phyloP scores from a whole-genome alignment of 108 stramenopile genomes.

The Nitzschia putrida region DNA sequence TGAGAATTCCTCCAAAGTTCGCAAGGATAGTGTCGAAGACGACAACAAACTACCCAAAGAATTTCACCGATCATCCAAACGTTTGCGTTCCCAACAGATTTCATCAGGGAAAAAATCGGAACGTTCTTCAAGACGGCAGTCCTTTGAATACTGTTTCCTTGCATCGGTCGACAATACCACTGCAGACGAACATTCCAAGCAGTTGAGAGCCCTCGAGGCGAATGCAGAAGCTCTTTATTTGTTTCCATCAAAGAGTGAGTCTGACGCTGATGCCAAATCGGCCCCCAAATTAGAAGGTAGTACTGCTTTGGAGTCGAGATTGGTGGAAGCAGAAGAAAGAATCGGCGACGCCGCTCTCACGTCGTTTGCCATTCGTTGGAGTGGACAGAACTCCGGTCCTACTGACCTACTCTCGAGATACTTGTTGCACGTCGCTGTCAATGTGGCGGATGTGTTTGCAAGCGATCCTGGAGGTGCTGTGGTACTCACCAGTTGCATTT shows the following conservation, averaged over 20 bases:
- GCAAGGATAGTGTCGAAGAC: not conserved
- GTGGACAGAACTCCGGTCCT: slow-evolving; percentile 60
- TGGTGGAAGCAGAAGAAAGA: slow-evolving; percentile 27
- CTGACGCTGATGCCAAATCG: not conserved
- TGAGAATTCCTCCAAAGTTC: not conserved
- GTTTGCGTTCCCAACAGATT: slow-evolving; percentile 67
- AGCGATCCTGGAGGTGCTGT: slow-evolving; percentile 46
- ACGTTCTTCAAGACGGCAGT: slow-evolving; percentile 39
- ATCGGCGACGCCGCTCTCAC: slow-evolving; percentile 41
- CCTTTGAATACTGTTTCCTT: slow-evolving; percentile 59
- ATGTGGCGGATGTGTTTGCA: slow-evolving; percentile 57
- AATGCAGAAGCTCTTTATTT: not conserved
- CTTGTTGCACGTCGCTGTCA: slow-evolving; percentile 60
- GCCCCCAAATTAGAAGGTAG: not conserved
- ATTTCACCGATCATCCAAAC: slow-evolving; percentile 57
- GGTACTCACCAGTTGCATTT: slow-evolving; percentile 47
- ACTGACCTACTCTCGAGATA: slow-evolving; percentile 54
- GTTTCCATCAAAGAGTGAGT: not conserved
- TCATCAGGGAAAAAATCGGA: slow-evolving; percentile 61
- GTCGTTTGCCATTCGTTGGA: slow-evolving; percentile 52
- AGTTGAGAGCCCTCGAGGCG: not conserved
- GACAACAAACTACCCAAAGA: slow-evolving; percentile 15
- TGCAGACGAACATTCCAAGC: slow-evolving; percentile 36
- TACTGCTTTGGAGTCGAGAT: not conserved
- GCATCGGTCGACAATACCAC: slow-evolving; percentile 56